A percentile compares a stretch with the other conserved stretches of the same genome.
Conservation (phyloP, 192 early-diverging fungal genomes). For the Umbelopsis sp. region DNA sequence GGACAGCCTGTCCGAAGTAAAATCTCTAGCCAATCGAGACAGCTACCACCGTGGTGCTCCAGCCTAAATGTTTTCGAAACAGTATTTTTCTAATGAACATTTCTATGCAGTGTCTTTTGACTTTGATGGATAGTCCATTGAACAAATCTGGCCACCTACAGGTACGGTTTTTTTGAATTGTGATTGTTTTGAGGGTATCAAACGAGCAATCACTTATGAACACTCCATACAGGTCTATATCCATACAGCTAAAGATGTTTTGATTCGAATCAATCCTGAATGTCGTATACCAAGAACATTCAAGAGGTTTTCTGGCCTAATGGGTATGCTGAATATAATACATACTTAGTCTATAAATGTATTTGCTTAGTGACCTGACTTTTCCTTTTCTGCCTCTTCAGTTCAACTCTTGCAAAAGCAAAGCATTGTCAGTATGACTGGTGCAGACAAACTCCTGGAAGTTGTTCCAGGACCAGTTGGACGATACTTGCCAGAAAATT, state of each 20-base stretch:
- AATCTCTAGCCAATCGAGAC: no score
- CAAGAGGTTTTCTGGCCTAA: constrained; percentile 96
- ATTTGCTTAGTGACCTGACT: neutral
- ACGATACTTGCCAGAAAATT: constrained; percentile 89
- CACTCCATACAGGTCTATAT: constrained; percentile 75
- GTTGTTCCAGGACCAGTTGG: constrained; percentile 95
- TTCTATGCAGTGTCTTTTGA: constrained; percentile 76
- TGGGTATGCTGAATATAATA: constrained; percentile 61
- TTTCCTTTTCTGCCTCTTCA: constrained; percentile 26
- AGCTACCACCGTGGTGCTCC: no score
- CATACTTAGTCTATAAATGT: neutral
- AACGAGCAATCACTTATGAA: neutral
- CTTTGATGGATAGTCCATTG: constrained; percentile 93
- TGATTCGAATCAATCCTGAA: constrained; percentile 96
- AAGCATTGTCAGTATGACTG: constrained; percentile 86
- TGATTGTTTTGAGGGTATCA: neutral
- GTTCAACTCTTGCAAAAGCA: constrained; percentile 97
- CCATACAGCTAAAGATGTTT: constrained; percentile 87
- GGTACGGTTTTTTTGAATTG: constrained; percentile 14
- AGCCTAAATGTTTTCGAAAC: no score
- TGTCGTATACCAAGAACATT: constrained; percentile 98
- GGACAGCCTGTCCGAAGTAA: no score
- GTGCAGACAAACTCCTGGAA: constrained; percentile 81
- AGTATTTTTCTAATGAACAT: neutral
- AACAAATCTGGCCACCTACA: constrained; percentile 97